Evolutionary conservation across 352 stramenopile genomes (phyloP), one percentile per base, ranked within the genome.

Genomic region (Phytophthora vignae): DNA sequence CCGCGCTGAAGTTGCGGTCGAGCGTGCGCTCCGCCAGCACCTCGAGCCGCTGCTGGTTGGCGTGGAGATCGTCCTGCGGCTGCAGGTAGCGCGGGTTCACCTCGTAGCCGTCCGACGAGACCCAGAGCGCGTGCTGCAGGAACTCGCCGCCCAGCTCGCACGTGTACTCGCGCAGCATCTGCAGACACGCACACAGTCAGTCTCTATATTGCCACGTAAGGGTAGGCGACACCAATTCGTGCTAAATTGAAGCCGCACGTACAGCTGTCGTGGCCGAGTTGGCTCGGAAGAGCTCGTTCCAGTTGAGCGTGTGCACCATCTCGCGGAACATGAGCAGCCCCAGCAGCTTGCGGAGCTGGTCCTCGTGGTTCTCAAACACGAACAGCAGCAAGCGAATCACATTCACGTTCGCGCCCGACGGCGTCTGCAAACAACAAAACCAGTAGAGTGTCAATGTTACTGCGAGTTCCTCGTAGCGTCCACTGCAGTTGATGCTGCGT

Each of bases 221-320:
- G 29, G 42, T 19, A 19, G 42, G n/a, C 14, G 25, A 15, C 29
- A 55, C 54, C 21, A 48, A 58, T 63, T 76, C 19, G 14, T 27
- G 56, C 48, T 57, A 33, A 33, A 21, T 55, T 58, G 46, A 52
- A 52, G 19, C 19, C 4, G 36, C 38, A 81, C 81, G 57, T 67
- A 88, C 83, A 33, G 85, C 87, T 15, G 87, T 94, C 11, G 83
- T 86, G 54, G 85, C 71, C 65, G 87, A 94, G 65, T 92, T 94
- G 67, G 87, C 87, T 71, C 87, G 85, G 64, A 94, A 94, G 55
- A 94, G 82, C 60, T 94, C 85, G 78, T 91, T 92, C 87, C 87
- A 94, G 71, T 94, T 92, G 53, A 85, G 64, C 50, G 87, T 94
- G 65, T 86, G 82, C 60, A 90, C 74, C 87, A 94, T 94, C 66